These are phyloP conservation scores for Rhizopogon vulgaris DNA, from an alignment of 768 basidiomycete species.

Conservation along the genomic window DNA sequence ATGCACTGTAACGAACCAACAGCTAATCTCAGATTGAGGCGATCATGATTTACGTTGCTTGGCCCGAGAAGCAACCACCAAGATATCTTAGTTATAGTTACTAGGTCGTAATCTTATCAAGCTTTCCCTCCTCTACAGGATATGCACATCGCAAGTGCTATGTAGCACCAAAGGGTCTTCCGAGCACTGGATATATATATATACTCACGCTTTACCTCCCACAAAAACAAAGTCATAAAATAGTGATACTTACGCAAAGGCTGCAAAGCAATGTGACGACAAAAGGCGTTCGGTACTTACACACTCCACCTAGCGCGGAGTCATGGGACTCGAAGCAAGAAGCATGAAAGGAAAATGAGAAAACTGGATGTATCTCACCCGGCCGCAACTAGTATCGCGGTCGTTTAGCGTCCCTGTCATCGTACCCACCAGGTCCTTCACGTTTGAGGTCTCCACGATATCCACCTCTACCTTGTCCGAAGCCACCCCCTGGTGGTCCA, in stretches of 20 bases:
- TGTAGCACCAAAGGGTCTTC: neutral
- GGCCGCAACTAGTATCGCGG: constrained; percentile 62
- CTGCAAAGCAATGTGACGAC: constrained; percentile 20
- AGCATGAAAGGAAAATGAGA: constrained; percentile 17
- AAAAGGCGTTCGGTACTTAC: constrained; percentile 24
- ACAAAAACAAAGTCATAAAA: constrained; percentile 14
- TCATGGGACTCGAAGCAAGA: constrained; percentile 20
- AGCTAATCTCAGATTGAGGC: too few species aligned
- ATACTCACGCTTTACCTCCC: constrained; percentile 2
- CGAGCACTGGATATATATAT: neutral
- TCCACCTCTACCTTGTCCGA: constrained; percentile 44
- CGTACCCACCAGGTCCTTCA: constrained; percentile 67
- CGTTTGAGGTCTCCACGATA: constrained; percentile 74
- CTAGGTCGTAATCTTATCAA: neutral
- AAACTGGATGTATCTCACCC: constrained; percentile 26
- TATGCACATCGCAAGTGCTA: neutral
- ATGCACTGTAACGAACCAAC: too few species aligned
- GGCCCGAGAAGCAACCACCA: neutral
- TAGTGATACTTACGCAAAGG: constrained; percentile 30
- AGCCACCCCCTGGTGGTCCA: constrained; percentile 42
- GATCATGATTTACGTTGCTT: too few species aligned
- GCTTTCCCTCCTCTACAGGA: neutral
- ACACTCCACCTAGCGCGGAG: constrained; percentile 26
- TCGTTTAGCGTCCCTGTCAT: constrained; percentile 78
- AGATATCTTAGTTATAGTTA: too few species aligned